A percentile compares a stretch with the other conserved stretches of the same genome.
Evolutionary conservation across 371 early-diverging fungal species (phyloP).

Genomic region (Amoeboaphelidium protococcarum): DNA sequence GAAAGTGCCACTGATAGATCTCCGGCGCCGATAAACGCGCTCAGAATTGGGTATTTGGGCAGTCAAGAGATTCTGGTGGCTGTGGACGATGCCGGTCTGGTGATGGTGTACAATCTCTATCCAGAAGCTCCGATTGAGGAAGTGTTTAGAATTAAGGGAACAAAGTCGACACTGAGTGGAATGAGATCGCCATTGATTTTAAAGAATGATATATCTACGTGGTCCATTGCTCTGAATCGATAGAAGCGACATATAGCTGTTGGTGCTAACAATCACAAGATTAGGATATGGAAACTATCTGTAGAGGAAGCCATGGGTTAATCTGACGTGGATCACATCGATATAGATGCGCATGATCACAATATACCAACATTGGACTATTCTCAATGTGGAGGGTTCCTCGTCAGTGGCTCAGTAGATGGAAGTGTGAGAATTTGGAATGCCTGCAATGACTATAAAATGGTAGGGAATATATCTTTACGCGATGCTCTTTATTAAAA

Average conservation of each 20-base stretch:
- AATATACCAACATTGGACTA: conserved; percentile 33
- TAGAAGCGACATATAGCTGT: conserved; percentile 23
- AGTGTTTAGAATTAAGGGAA: too few species aligned
- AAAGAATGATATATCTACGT: conserved; percentile 16
- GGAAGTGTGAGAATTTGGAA: background rate
- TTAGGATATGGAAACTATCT: conserved; percentile 23
- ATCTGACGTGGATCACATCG: background rate
- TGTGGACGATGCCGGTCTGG: background rate
- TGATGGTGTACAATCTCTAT: background rate
- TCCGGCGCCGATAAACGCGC: background rate
- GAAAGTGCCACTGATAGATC: background rate
- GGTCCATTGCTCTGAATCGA: conserved; percentile 31
- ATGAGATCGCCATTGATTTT: conserved; percentile 4
- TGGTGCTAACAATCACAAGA: conserved; percentile 22
- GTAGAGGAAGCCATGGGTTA: background rate
- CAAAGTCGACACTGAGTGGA: conserved; percentile 2
- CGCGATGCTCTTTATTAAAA: too few species aligned
- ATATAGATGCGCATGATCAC: conserved; percentile 21
- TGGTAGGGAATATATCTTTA: too few species aligned
- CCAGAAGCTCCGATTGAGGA: background rate
- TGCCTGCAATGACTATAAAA: too few species aligned
- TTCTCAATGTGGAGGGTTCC: conserved; percentile 18
- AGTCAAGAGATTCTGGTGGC: background rate
- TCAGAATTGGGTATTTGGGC: background rate
- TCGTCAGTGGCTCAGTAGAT: conserved; percentile 29